Percentiles rank a stretch among this genome's conserved stretches.
Evolutionary conservation across 1,139 yeast genomes (phyloP).

Genomic region (Yamadazyma taylorii): DNA sequence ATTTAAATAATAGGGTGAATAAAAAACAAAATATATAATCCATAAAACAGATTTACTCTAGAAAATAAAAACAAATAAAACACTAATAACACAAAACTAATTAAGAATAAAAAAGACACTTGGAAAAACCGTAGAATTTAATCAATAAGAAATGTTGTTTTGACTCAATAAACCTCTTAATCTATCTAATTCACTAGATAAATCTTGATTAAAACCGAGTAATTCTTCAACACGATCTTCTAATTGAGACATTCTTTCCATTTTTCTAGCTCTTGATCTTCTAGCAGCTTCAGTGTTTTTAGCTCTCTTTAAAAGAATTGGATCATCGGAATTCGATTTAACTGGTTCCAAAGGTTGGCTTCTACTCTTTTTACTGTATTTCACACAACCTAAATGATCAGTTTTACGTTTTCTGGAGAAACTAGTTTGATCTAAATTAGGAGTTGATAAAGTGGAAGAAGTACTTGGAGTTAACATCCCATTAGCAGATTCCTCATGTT

Average conservation of each 20-base stretch:
- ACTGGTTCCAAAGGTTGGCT: constrained; percentile 67
- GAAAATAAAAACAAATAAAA: constrained; percentile 1
- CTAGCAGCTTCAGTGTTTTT: constrained; percentile 97
- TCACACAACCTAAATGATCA: constrained; percentile 63
- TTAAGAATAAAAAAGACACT: no score
- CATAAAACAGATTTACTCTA: no score
- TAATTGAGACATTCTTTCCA: constrained; percentile 82
- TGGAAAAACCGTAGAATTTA: neutral
- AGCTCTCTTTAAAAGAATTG: constrained; percentile 79
- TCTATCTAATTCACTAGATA: constrained; percentile 60
- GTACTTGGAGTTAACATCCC: constrained; percentile 38
- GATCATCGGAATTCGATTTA: constrained; percentile 56
- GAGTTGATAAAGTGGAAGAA: constrained; percentile 36
- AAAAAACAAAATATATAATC: constrained; percentile 1
- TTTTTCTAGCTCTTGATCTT: constrained; percentile 89
- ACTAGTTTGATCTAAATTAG: constrained; percentile 23
- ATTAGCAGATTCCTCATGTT: constrained; percentile 10
- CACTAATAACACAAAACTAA: constrained; percentile 1
- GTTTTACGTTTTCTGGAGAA: constrained; percentile 25
- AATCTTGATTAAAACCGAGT: constrained; percentile 50
- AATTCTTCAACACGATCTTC: constrained; percentile 75
- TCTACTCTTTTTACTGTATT: constrained; percentile 65
- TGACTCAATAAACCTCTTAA: constrained; percentile 47
- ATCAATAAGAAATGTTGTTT: constrained; percentile 24
- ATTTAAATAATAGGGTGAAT: no score